These are phyloP conservation scores for Emergomyces africanus DNA, from an alignment of 2,329 filamentous ascomycete genomes.

Conservation along the genomic window DNA sequence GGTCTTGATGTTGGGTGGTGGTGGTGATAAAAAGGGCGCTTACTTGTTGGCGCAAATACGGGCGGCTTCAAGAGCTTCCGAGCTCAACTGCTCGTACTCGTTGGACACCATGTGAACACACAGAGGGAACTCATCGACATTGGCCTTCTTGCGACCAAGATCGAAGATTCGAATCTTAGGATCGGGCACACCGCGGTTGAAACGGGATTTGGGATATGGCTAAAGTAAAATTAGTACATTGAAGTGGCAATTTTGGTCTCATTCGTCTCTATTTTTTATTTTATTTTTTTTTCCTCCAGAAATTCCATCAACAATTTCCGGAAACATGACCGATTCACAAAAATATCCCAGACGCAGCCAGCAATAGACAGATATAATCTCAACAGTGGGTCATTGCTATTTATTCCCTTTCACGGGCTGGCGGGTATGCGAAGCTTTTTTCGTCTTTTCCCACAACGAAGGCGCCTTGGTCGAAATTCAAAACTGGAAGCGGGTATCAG, in stretches of 20 bases:
- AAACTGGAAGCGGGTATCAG: slow-evolving; percentile 5
- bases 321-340: not conserved
- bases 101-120: slow-evolving; percentile 99
- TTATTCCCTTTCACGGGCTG: not conserved
- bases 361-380: not conserved
- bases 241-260: not conserved
- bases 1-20: not conserved
- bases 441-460: slow-evolving; percentile 6
- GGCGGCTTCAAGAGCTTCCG: slow-evolving; percentile 97
- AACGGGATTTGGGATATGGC: slow-evolving; percentile 99
- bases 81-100: slow-evolving; percentile 99
- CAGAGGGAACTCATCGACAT: slow-evolving; percentile 98
- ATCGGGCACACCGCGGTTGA: slow-evolving; percentile 96
- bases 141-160: slow-evolving; percentile 95
- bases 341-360: not conserved
- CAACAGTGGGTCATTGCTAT: too few relatives aligned
- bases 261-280: too few relatives aligned
- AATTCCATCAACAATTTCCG: not conserved
- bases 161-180: slow-evolving; percentile 92
- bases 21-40: slow-evolving; percentile 25
- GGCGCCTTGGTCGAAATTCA: slow-evolving; percentile 8
- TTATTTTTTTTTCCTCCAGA: not conserved
- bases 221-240: slow-evolving; percentile 23
- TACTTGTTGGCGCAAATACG: slow-evolving; percentile 99
- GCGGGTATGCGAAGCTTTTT: slow-evolving; percentile 11